Evolutionary conservation across 2,329 filamentous ascomycete genomes (phyloP).

Genomic region (Scleromitrula shiraiana): DNA sequence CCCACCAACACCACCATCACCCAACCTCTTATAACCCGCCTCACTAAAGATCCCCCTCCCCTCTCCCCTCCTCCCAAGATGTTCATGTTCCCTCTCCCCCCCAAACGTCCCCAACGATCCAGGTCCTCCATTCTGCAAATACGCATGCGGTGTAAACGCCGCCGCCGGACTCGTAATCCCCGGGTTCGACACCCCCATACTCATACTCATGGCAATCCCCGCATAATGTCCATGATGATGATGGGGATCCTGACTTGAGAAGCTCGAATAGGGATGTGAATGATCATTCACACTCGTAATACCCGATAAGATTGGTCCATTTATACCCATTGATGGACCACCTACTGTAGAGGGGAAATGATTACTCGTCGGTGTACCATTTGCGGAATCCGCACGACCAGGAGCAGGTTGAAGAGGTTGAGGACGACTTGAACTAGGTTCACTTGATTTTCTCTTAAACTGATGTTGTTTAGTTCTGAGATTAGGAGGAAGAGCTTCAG

Average conservation of each 20-base stretch:
- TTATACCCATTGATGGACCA: slow-evolving; percentile 16
- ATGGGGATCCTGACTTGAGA: slow-evolving; percentile 21
- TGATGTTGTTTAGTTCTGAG: slow-evolving; percentile 27
- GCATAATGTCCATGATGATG: too few relatives aligned
- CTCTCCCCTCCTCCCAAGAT: too few relatives aligned
- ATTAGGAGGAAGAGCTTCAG: slow-evolving; percentile 80
- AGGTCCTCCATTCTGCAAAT: slow-evolving; percentile 21
- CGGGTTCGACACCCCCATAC: too few relatives aligned
- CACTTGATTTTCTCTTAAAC: slow-evolving; percentile 29
- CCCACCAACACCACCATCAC: slow-evolving; percentile 12
- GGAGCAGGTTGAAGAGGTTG: slow-evolving; percentile 26
- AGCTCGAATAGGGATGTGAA: slow-evolving; percentile 23
- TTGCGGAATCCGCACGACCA: slow-evolving; percentile 27
- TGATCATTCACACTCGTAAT: slow-evolving; percentile 22
- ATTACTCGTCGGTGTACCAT: slow-evolving; percentile 25
- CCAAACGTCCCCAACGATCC: slow-evolving; percentile 20
- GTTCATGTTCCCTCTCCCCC: too few relatives aligned
- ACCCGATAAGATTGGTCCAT: slow-evolving; percentile 23
- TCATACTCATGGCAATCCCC: too few relatives aligned
- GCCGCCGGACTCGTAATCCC: too few relatives aligned
- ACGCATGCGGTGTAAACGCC: slow-evolving; percentile 28
- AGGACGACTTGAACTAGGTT: slow-evolving; percentile 24
- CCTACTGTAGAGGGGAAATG: slow-evolving; percentile 18
- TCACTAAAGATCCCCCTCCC: slow-evolving; percentile 26
- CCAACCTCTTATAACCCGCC: too few relatives aligned